phyloP scores from a whole-genome alignment of 768 basidiomycete species.

The Saitozyma sp. region DNA sequence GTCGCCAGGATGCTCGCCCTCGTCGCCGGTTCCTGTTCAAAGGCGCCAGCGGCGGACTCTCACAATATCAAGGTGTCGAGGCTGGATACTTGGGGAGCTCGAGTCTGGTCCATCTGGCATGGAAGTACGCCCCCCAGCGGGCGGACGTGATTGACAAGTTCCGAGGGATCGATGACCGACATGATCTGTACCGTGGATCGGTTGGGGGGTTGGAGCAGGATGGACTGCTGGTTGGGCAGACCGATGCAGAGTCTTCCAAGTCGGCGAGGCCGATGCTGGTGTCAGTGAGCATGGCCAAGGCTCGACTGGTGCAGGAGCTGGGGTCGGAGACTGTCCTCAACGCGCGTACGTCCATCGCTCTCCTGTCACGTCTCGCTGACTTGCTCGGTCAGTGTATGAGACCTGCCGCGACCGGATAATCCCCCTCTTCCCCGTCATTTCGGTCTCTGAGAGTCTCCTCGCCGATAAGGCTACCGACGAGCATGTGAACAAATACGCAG shows the following conservation, averaged over 20 bases:
- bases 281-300: slow-evolving; percentile 7
- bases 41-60: not conserved
- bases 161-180: slow-evolving; percentile 8
- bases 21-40: slow-evolving; percentile 16
- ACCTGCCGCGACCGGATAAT: slow-evolving; percentile 21
- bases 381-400: slow-evolving; percentile 12
- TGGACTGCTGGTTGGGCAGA: slow-evolving; percentile 6
- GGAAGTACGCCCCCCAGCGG: slow-evolving; percentile 7
- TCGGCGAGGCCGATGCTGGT: slow-evolving; percentile 3
- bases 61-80: slow-evolving; percentile 15
- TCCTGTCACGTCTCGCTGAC: too few species aligned
- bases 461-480: slow-evolving; percentile 5
- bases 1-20: slow-evolving; percentile 14
- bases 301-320: slow-evolving; percentile 1
- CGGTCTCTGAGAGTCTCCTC: slow-evolving; percentile 18
- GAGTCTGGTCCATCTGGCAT: slow-evolving; percentile 8
- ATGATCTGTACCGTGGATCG: slow-evolving; percentile 7
- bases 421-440: slow-evolving; percentile 26
- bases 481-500: slow-evolving; percentile 5
- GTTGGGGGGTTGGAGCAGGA: slow-evolving; percentile 11
- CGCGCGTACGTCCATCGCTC: not conserved
- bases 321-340: slow-evolving; percentile 6
- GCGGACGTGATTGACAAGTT: slow-evolving; percentile 10
- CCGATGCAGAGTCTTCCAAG: not conserved
- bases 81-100: slow-evolving; percentile 17